Percentiles rank a stretch among this genome's conserved stretches.
phyloP scores from a whole-genome alignment of 2,329 filamentous ascomycete genomes.

The Aspergillus sp. region DNA sequence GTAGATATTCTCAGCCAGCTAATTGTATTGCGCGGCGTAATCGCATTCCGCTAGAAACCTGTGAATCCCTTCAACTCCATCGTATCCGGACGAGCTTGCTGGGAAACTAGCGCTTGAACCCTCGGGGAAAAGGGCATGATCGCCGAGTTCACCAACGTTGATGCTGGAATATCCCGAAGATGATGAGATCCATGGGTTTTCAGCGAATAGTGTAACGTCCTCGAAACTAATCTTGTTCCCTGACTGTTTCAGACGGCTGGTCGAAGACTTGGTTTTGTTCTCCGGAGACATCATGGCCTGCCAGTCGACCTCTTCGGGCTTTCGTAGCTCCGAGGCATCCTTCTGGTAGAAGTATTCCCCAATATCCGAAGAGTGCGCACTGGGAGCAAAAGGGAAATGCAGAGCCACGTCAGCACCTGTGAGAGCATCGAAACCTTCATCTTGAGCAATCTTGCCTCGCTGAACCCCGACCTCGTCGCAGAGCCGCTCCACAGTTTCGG shows the following conservation, averaged over 20 bases:
- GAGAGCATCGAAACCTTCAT: constrained; percentile 69
- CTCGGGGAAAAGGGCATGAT: constrained; percentile 41
- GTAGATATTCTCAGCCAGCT: constrained; percentile 5
- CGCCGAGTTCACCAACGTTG: constrained; percentile 52
- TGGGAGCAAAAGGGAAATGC: constrained; percentile 82
- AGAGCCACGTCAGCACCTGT: constrained; percentile 72
- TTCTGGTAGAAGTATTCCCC: constrained; percentile 45
- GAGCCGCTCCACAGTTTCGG: constrained; percentile 74
- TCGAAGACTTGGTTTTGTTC: constrained; percentile 21
- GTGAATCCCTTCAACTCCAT: constrained; percentile 65
- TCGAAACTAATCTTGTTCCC: constrained; percentile 40
- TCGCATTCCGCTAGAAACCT: constrained; percentile 66
- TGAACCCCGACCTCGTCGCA: constrained; percentile 86
- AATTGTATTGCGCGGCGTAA: constrained; percentile 35
- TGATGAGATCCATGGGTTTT: constrained; percentile 56
- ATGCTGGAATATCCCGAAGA: constrained; percentile 59
- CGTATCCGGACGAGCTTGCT: constrained; percentile 53
- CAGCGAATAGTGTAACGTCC: constrained; percentile 43
- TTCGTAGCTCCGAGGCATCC: constrained; percentile 30
- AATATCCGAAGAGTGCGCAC: constrained; percentile 44
- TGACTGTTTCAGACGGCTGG: constrained; percentile 24
- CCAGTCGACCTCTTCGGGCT: constrained; percentile 53
- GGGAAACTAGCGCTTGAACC: constrained; percentile 34
- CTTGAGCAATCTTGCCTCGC: constrained; percentile 75
- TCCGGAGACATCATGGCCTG: constrained; percentile 56